Percentiles rank a stretch among this genome's conserved stretches.
Conservation (phyloP, 345 rosid genomes). For the Leavenworthia alabamica region DNA sequence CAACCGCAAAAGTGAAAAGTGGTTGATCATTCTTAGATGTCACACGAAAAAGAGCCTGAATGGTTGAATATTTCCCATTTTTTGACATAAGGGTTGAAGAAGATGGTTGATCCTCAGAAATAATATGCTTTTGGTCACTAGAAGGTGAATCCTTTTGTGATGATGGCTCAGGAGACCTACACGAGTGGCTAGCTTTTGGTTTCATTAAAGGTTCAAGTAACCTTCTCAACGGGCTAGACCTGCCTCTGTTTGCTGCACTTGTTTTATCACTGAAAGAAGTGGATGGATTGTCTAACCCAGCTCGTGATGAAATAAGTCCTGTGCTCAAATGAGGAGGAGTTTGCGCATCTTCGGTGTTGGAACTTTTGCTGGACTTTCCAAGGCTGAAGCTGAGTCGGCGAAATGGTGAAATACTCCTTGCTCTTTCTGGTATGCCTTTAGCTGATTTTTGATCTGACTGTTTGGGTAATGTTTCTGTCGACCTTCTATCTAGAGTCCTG, state of each 20-base stretch:
- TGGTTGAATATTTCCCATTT: constrained; percentile 38
- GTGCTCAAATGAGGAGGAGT: constrained; percentile 32
- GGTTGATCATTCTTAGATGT: constrained; percentile 82
- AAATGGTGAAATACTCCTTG: constrained; percentile 77
- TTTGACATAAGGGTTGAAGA: constrained; percentile 28
- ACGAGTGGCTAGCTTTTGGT: constrained; percentile 45
- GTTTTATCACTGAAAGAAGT: constrained; percentile 38
- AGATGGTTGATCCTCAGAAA: constrained; percentile 30
- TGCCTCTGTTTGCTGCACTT: constrained; percentile 46
- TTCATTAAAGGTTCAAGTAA: constrained; percentile 68
- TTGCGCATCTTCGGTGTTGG: constrained; percentile 39
- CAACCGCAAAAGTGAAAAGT: constrained; percentile 74
- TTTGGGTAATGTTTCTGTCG: constrained; percentile 4
- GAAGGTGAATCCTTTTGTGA: constrained; percentile 33
- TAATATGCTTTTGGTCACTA: constrained; percentile 28
- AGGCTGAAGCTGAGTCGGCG: constrained; percentile 62
- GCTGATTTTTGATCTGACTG: constrained; percentile 33
- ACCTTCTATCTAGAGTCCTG: constrained; percentile 35
- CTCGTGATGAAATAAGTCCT: constrained; percentile 34
- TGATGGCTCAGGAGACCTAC: constrained; percentile 38
- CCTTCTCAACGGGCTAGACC: constrained; percentile 92
- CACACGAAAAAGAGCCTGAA: constrained; percentile 82
- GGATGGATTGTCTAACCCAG: constrained; percentile 36
- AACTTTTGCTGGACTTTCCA: constrained; percentile 55
- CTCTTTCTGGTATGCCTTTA: constrained; percentile 48